Evolutionary conservation across 306 rosid species (phyloP).

Genomic region (Quercus dentata): DNA sequence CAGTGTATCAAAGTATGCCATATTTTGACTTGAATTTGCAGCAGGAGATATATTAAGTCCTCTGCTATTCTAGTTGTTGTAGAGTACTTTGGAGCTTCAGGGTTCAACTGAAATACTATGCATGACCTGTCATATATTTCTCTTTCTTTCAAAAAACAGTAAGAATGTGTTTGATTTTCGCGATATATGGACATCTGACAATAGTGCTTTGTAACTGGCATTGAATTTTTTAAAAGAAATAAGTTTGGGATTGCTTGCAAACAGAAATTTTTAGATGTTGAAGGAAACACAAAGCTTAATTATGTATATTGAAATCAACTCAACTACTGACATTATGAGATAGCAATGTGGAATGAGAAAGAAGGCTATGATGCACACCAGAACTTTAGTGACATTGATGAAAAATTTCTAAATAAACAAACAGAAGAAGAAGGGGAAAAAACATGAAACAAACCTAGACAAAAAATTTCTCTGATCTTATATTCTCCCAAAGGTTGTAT

Average conservation of each 20-base stretch:
- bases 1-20: conserved; percentile 72
- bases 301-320: neutral
- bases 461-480: neutral
- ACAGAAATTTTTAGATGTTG: neutral
- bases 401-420: neutral
- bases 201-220: neutral
- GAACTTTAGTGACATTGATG: neutral
- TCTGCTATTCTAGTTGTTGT: neutral
- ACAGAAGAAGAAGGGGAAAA: neutral
- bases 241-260: neutral
- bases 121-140: neutral
- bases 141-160: neutral
- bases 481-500: neutral
- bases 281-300: neutral
- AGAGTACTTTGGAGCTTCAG: conserved; percentile 13
- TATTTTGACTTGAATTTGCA: conserved; percentile 9
- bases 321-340: neutral
- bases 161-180: neutral
- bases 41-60: conserved; percentile 9
- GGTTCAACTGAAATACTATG: conserved; percentile 6
- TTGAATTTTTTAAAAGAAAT: neutral
- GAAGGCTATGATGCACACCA: neutral
- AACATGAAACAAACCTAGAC: neutral
- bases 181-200: neutral
- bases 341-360: neutral